Conservation (phyloP, 1,284 basidiomycete genomes). For the Tremellales sp. region DNA sequence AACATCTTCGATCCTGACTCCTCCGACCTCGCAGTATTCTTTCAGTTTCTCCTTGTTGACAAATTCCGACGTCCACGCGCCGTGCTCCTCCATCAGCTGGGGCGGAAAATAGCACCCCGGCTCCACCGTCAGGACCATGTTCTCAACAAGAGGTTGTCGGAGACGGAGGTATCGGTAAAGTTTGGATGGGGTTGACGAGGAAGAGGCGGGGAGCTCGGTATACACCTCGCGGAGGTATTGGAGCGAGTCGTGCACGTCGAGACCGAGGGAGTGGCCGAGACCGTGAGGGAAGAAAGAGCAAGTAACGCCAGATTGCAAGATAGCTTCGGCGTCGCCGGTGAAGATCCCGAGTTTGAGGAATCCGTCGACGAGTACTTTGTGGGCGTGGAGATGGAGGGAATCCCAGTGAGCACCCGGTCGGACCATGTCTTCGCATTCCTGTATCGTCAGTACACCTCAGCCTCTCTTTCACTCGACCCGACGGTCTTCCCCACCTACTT, state of each 20-base stretch:
- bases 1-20: constrained; percentile 85
- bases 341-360: constrained; percentile 84
- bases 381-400: constrained; percentile 71
- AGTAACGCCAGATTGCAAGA: constrained; percentile 69
- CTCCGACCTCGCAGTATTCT: constrained; percentile 72
- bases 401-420: constrained; percentile 80
- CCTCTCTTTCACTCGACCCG: background rate
- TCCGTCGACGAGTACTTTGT: constrained; percentile 68
- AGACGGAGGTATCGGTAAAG: constrained; percentile 76
- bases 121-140: constrained; percentile 79
- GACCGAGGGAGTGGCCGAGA: constrained; percentile 75
- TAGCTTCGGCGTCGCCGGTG: constrained; percentile 56
- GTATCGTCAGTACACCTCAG: constrained; percentile 6
- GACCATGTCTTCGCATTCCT: constrained; percentile 66
- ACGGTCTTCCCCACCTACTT: constrained; percentile 50
- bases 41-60: constrained; percentile 68
- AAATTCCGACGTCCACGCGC: constrained; percentile 56
- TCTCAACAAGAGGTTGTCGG: constrained; percentile 62
- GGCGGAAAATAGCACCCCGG: constrained; percentile 84
- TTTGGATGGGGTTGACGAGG: constrained; percentile 52
- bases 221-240: constrained; percentile 37
- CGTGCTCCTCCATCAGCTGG: constrained; percentile 64
- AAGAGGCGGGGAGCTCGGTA: constrained; percentile 26
- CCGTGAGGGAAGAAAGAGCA: constrained; percentile 89
- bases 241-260: constrained; percentile 71